phyloP scores from a whole-genome alignment of 306 rosid species.

The Malus domestica region ASM211411v1 NC_041795.1:28164001-28164500 shows the following conservation, averaged over 20 bases:
- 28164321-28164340: neutral
- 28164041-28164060: constrained; percentile 37
- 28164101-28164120: constrained; percentile 80
- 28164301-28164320: neutral
- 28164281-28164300: neutral
- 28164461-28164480: too few relatives aligned
- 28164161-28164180: constrained; percentile 68
- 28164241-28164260: neutral
- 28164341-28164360: too few relatives aligned
- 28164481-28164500: too few relatives aligned
- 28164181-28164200: constrained; percentile 78
- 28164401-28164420: too few relatives aligned
- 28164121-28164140: constrained; percentile 74
- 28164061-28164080: constrained; percentile 31
- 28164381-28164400: neutral
- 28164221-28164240: constrained; percentile 22
- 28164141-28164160: constrained; percentile 82
- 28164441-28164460: too few relatives aligned
- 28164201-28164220: constrained; percentile 46
- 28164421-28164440: too few relatives aligned
- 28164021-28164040: constrained; percentile 21
- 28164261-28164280: neutral
- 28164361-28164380: fast-evolving
- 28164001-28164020: neutral
- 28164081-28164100: constrained; percentile 55